Percentiles rank a stretch among this genome's conserved stretches.
Evolutionary conservation across 331 rosid species (phyloP).

Genomic region (Pyracantha coccinea): DNA sequence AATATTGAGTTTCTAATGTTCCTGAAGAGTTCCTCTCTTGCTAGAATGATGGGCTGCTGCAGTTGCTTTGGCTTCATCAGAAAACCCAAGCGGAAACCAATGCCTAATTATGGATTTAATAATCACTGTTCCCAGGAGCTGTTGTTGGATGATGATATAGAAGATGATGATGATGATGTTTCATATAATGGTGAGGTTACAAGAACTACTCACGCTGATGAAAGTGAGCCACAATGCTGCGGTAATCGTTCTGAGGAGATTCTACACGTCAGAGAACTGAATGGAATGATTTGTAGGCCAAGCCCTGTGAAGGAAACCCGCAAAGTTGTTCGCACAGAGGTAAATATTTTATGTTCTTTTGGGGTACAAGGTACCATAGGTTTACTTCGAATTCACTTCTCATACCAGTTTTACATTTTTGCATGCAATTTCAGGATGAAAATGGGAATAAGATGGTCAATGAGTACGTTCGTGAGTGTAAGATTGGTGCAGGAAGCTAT

Average conservation of each 20-base stretch:
- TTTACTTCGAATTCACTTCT: too few species aligned
- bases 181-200: conserved; percentile 55
- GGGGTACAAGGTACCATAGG: background rate
- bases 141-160: conserved; percentile 50
- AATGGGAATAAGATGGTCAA: conserved; percentile 76
- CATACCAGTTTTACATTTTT: background rate
- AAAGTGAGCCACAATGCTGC: conserved; percentile 34
- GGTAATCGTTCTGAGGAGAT: conserved; percentile 74
- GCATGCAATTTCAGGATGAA: conserved; percentile 52
- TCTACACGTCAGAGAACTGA: conserved; percentile 43
- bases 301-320: conserved; percentile 75
- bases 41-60: conserved; percentile 71
- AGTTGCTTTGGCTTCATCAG: conserved; percentile 72
- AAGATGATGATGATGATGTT: conserved; percentile 48
- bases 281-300: conserved; percentile 72
- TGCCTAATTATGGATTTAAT: conserved; percentile 25
- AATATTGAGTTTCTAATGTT: conserved; percentile 46
- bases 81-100: conserved; percentile 23
- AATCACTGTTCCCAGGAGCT: conserved; percentile 45
- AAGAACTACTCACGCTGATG: conserved; percentile 47
- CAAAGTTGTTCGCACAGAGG: conserved; percentile 72
- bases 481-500: conserved; percentile 91
- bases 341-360: conserved; percentile 1
- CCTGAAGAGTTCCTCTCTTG: conserved; percentile 37
- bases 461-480: conserved; percentile 79